Evolutionary conservation across 345 rosid genomes (phyloP), one percentile per base, ranked within the genome.

Genomic region (Citrus unshiu): DNA sequence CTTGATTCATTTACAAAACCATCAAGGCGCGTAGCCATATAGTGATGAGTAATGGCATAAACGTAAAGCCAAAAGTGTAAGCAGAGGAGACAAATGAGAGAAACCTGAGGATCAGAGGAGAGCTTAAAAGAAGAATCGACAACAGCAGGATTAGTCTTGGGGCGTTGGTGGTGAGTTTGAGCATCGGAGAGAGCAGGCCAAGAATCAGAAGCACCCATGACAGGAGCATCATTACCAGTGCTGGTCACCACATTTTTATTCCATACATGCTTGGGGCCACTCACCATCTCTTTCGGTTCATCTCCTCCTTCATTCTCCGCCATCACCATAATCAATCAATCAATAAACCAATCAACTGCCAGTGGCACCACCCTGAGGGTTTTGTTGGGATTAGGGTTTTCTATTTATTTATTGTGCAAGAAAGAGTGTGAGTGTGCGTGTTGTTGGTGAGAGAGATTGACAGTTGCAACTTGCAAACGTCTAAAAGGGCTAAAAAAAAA

Each of bases 181-280:
- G 90, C 90, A 63, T 90, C 93, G 51, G 88, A 84, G 30, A 95
- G 96, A 4, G 98, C 93, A 24, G 98, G 99, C 99, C 99, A 93
- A 14, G 94, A 86, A 70, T 92, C 91, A 54, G 91, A 84, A 61
- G 91, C 87, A 8, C 93, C 90, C 92, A 91, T 90, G 56, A 90
- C 94, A 3, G 93, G 85, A 80, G 91, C 90, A 60, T 88, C 98
- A 22, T 76, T 10, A 46, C 18, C 80, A 1, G 75, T 68, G 24
- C 21, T 6, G 22, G 76, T 76, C 66, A 87, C 75, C 51, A 80
- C 81, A n/a, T 54, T 56, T 46, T 34, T 89, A 82, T 92, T 93
- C 99, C 97, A 95, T 0, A 97, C 96, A 21, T 96, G 93, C 92
- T 86, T 90, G 14, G 87, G 83, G 68, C 78, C 88, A 65, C 61